Conservation (phyloP, 306 rosid genomes). For the Pterocarpus santalinus region DNA sequence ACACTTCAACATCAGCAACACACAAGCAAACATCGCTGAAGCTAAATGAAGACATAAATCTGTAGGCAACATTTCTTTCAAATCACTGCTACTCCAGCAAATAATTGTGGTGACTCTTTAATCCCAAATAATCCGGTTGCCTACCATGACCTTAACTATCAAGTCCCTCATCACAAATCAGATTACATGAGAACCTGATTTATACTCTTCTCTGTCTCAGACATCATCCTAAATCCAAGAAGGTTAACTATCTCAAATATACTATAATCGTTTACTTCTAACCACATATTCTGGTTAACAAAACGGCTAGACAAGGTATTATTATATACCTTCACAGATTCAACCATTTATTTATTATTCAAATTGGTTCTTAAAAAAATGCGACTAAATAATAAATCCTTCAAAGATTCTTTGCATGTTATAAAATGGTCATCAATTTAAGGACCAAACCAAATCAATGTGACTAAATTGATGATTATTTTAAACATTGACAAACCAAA, state of each 20-base stretch:
- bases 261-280: background rate
- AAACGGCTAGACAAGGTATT: background rate
- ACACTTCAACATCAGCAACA: background rate
- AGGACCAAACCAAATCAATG: too few relatives aligned
- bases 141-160: constrained; percentile 1
- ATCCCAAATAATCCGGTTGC: background rate
- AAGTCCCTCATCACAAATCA: constrained; percentile 14
- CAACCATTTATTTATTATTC: constrained; percentile 27
- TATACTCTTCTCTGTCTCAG: background rate
- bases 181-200: constrained; percentile 33
- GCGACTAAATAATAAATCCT: too few relatives aligned
- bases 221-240: constrained; percentile 19
- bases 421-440: too few relatives aligned
- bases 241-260: constrained; percentile 7
- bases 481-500: too few relatives aligned
- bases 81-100: constrained; percentile 6
- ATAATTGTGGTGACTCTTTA: background rate
- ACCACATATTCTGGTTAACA: background rate
- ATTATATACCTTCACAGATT: background rate
- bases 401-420: too few relatives aligned
- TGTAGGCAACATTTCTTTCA: background rate
- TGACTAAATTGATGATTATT: too few relatives aligned
- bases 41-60: background rate
- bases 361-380: too few relatives aligned
- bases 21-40: constrained; percentile 18